Conservation (phyloP, 331 rosid species). For the Malus hybrid region DNA sequence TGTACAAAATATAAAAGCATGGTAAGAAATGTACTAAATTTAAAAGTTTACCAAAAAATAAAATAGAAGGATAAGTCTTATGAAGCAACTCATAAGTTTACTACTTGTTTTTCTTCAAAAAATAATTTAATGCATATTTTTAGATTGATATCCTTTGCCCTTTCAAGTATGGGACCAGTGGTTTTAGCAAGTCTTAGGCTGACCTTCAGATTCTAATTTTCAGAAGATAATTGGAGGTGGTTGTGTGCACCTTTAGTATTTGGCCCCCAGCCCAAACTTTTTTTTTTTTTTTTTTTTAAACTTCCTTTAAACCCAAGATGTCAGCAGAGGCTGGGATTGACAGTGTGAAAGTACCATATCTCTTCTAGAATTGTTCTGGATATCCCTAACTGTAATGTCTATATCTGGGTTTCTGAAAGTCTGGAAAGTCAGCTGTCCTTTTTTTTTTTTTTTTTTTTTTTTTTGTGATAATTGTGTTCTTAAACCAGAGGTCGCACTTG, state of each 20-base stretch:
- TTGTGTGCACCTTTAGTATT: not conserved
- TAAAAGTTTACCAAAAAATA: not conserved
- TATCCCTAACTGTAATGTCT: not conserved
- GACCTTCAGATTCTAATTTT: too few relatives aligned
- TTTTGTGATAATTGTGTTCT: not conserved
- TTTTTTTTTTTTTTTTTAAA: too few relatives aligned
- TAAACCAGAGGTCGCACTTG: too few relatives aligned
- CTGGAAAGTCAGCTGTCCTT: not conserved
- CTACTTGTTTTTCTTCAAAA: too few relatives aligned
- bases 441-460: not conserved
- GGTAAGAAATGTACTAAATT: not conserved
- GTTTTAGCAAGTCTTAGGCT: too few relatives aligned
- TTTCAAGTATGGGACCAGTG: too few relatives aligned
- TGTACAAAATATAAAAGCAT: not conserved
- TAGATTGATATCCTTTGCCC: too few relatives aligned
- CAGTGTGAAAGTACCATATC: not conserved
- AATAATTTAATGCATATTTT: too few relatives aligned
- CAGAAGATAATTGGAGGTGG: not conserved
- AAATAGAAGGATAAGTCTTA: too few relatives aligned
- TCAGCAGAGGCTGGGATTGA: not conserved
- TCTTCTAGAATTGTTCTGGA: not conserved
- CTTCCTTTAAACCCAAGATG: not conserved
- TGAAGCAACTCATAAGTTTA: too few relatives aligned
- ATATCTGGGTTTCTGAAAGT: not conserved
- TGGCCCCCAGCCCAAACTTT: not conserved